These are phyloP conservation scores for Mycosphaerella sp. DNA, from an alignment of 2,329 filamentous ascomycete genomes.

Conservation along the genomic window DNA sequence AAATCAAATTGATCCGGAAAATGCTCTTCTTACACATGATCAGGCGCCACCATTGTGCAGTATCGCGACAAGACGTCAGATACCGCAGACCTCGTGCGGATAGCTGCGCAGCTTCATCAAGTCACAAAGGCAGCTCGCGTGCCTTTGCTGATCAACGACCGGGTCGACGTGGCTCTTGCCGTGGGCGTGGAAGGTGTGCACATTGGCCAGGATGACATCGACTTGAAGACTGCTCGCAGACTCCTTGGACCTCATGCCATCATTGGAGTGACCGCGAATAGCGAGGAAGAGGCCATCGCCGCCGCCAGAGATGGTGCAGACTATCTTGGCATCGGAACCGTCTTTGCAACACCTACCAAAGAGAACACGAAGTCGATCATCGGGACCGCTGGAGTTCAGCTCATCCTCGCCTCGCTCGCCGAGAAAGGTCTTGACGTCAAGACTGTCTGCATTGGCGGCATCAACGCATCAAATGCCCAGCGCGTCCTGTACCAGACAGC, in stretches of 20 bases:
- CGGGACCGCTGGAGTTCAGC: conserved; percentile 62
- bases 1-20: background rate
- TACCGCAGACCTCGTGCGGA: conserved; percentile 63
- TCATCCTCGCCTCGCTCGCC: conserved; percentile 58
- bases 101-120: conserved; percentile 62
- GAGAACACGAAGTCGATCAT: conserved; percentile 79
- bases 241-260: conserved; percentile 71
- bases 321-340: conserved; percentile 85
- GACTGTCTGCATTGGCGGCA: conserved; percentile 81
- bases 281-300: conserved; percentile 61
- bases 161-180: conserved; percentile 80
- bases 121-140: conserved; percentile 62
- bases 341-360: conserved; percentile 82
- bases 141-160: conserved; percentile 87
- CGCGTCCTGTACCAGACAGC: conserved; percentile 66
- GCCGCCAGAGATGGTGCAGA: conserved; percentile 74
- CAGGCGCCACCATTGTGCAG: conserved; percentile 74
- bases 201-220: conserved; percentile 90
- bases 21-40: conserved; percentile 11
- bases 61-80: conserved; percentile 83
- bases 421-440: conserved; percentile 42
- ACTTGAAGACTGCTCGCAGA: conserved; percentile 58
- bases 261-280: conserved; percentile 82
- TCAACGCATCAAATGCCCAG: conserved; percentile 70
- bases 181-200: conserved; percentile 88